Conservation (phyloP, 169 alveolate species). For the Cystoisospora suis region DNA sequence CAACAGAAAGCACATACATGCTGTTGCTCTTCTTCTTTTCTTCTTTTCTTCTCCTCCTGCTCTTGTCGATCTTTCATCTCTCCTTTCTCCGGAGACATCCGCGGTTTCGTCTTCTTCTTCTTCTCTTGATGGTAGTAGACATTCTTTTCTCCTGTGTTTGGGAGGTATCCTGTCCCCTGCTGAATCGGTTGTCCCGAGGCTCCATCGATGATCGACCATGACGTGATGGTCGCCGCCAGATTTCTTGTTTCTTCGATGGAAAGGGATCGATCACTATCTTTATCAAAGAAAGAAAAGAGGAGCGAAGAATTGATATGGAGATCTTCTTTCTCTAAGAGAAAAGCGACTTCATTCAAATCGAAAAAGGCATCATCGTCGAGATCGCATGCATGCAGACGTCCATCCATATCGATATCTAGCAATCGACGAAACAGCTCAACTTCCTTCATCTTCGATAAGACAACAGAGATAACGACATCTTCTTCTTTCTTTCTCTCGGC, state of each 20-base stretch:
- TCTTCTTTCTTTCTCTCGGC: no score
- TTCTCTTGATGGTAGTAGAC: neutral
- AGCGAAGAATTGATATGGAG: neutral
- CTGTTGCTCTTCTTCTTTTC: neutral
- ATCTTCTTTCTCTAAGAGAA: neutral
- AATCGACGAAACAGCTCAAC: no score
- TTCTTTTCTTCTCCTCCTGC: neutral
- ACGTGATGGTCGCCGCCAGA: neutral
- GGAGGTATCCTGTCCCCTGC: neutral
- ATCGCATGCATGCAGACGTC: no score
- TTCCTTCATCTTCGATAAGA: no score
- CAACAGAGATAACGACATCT: no score
- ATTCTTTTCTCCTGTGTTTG: neutral
- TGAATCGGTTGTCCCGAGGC: neutral
- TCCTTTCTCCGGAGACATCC: neutral
- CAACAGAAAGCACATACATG: conserved; percentile 2
- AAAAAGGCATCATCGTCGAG: neutral
- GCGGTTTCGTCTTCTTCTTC: neutral
- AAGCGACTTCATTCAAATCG: neutral
- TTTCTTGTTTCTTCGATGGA: neutral
- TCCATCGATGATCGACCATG: neutral
- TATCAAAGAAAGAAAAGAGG: neutral
- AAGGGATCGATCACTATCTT: neutral
- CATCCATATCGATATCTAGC: no score
- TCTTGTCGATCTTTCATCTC: neutral